Base-by-base conservation (phyloP, 1,139 yeast species). In the Entelexis sorbosivorans region DNA sequence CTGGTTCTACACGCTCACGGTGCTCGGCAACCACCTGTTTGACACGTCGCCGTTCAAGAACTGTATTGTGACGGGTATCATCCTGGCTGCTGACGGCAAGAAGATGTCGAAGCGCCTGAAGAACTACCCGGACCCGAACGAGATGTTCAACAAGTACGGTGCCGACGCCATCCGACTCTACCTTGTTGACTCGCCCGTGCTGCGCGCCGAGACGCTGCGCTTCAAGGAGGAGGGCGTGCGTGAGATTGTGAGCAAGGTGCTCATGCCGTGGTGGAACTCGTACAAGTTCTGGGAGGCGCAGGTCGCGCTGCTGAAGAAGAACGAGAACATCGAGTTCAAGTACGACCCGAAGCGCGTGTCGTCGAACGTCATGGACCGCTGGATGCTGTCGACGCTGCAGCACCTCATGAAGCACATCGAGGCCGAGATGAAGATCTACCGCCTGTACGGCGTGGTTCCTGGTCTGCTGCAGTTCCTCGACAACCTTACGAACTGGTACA, bases 181-280 rank as follows among this genome's bases (percentile, higher is more conserved):
- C 66, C 79, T 91, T 72, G 91, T 91, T 71, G 93, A 89, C 71
- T 91, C 98, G 5, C 98, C 98, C 28, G 97, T 93, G 20, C 76
- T 93, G 64, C 83, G 94, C 65, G 98, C 97, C 45, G 99, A 91
- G 71, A 81, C 96, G 51, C 77, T 91, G 75, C 86, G 88, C 66
- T 91, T 91, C 75, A 89, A 89, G 71, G 99, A 91, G 71, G 97
- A 89, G 66, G 98, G 98, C 71, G 98, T 91, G 46, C 87, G 88
- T 67, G 99, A 91, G 69, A 96, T 91, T 65, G 94, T 91, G 44
- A 83, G 96, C 44, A 86, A 89, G 71, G 98, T 91, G 35, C 73
- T 89, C 64, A 75, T 91, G 63, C 99, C 99, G 60, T 91, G 97
- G 97, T 91, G 93, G 86, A 91, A 91, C 73, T 86, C 96, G 40